Conservation (phyloP, 495 filamentous ascomycete genomes). For the Lichenothelia convexa region DNA sequence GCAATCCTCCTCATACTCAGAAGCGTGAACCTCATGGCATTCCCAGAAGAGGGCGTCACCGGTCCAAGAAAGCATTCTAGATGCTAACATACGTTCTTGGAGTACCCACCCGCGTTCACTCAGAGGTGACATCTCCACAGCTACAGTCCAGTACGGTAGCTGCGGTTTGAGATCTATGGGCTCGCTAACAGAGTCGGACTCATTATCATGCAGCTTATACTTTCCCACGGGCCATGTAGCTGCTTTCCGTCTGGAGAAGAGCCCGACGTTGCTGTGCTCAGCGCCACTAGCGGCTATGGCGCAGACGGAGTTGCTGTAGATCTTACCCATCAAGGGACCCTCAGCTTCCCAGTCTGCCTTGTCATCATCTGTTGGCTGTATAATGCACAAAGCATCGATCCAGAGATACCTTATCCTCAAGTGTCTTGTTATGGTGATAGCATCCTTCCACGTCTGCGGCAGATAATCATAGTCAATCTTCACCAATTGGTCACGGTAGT, state of each 20-base stretch:
- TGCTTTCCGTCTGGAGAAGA: background rate
- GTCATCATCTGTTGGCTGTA: background rate
- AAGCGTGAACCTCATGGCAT: background rate
- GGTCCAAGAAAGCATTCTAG: background rate
- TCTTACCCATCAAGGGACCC: background rate
- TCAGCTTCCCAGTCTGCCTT: slow-evolving; percentile 1
- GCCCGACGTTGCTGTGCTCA: background rate
- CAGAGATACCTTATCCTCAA: slow-evolving; percentile 1
- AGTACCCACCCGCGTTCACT: background rate
- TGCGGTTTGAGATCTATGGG: background rate
- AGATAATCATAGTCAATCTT: background rate
- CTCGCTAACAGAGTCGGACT: too few species aligned
- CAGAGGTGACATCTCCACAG: background rate
- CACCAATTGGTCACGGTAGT: background rate
- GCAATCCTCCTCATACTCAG: background rate
- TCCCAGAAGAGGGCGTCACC: background rate
- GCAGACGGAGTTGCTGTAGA: background rate
- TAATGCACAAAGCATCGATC: slow-evolving; percentile 6
- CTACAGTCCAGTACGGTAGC: background rate
- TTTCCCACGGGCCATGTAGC: background rate
- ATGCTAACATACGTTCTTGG: background rate
- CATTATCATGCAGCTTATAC: background rate
- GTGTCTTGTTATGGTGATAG: background rate
- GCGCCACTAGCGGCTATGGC: background rate
- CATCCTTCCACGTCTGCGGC: background rate